phyloP scores from a whole-genome alignment of 1,284 basidiomycete genomes.

The Tilletia walkeri region DNA sequence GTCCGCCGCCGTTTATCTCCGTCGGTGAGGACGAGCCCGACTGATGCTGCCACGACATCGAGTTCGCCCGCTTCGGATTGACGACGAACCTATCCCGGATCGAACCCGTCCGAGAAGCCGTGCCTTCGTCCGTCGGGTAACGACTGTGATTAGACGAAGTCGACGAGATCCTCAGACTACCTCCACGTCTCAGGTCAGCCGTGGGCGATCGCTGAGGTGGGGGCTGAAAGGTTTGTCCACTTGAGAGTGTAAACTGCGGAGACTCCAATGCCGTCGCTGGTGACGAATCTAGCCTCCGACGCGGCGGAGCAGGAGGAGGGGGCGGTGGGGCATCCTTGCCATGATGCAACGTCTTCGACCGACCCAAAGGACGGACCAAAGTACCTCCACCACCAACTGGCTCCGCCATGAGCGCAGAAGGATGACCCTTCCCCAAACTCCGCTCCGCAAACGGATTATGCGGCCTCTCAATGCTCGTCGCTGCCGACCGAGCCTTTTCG shows the following conservation, averaged over 20 bases:
- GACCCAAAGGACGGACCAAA: constrained; percentile 31
- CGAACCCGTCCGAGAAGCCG: too few relatives aligned
- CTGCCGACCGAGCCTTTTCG: constrained; percentile 10
- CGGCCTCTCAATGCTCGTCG: constrained; percentile 10
- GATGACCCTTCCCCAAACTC: neutral
- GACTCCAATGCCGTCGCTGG: constrained; percentile 37
- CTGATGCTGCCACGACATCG: constrained; percentile 7
- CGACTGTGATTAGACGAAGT: constrained; percentile 14
- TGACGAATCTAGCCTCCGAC: constrained; percentile 41
- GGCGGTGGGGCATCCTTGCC: constrained; percentile 29
- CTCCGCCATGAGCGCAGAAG: neutral
- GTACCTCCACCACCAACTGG: neutral
- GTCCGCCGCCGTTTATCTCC: too few relatives aligned
- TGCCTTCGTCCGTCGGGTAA: constrained; percentile 3
- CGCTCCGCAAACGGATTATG: constrained; percentile 14
- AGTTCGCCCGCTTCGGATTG: neutral
- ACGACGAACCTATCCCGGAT: neutral
- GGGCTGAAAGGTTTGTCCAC: constrained; percentile 1
- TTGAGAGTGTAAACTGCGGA: constrained; percentile 25
- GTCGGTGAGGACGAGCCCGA: too few relatives aligned
- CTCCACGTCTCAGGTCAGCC: constrained; percentile 24
- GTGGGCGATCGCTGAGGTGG: constrained; percentile 13
- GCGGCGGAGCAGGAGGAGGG: constrained; percentile 28
- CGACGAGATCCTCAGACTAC: constrained; percentile 8
- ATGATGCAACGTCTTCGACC: constrained; percentile 36